Evolutionary conservation across 192 early-diverging fungal species (phyloP).

Genomic region (Coemansia sp.): DNA sequence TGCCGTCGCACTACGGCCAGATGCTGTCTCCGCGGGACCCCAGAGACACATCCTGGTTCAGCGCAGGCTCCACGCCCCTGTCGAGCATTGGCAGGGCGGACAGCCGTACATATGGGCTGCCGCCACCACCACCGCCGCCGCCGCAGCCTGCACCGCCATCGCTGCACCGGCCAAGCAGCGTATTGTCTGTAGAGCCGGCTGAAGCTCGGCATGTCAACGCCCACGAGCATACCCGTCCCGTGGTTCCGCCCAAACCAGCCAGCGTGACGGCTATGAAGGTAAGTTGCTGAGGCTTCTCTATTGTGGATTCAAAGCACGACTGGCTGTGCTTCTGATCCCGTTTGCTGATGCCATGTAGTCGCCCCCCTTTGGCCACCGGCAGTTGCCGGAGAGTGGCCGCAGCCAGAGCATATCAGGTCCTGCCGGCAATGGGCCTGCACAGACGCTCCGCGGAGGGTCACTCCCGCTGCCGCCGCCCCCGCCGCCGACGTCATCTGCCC

Average conservation of each 20-base stretch:
- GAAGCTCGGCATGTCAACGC: too few relatives aligned
- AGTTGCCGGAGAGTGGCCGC: conserved; percentile 1
- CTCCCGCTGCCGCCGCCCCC: conserved; percentile 19
- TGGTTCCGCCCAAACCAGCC: conserved; percentile 30
- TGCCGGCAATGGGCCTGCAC: not conserved
- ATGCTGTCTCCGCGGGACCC: not conserved
- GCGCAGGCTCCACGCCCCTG: not conserved
- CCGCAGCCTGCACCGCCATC: conserved; percentile 6
- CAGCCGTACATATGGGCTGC: not conserved
- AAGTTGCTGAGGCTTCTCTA: not conserved
- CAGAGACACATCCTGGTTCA: not conserved
- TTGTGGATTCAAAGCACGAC: too few relatives aligned
- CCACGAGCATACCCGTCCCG: not conserved
- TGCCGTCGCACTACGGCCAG: not conserved
- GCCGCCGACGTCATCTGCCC: not conserved
- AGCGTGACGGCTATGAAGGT: conserved; percentile 25
- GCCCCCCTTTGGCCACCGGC: too few relatives aligned
- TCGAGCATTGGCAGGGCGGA: not conserved
- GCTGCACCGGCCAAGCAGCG: conserved; percentile 7
- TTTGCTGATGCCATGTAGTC: too few relatives aligned
- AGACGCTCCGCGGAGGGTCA: conserved; percentile 1
- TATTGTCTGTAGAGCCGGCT: not conserved
- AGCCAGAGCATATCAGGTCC: conserved; percentile 4
- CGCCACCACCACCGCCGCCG: conserved; percentile 9
- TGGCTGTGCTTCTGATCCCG: not conserved